Evolutionary conservation across 495 filamentous ascomycete genomes (phyloP).

Genomic region (Penicillium angulare): DNA sequence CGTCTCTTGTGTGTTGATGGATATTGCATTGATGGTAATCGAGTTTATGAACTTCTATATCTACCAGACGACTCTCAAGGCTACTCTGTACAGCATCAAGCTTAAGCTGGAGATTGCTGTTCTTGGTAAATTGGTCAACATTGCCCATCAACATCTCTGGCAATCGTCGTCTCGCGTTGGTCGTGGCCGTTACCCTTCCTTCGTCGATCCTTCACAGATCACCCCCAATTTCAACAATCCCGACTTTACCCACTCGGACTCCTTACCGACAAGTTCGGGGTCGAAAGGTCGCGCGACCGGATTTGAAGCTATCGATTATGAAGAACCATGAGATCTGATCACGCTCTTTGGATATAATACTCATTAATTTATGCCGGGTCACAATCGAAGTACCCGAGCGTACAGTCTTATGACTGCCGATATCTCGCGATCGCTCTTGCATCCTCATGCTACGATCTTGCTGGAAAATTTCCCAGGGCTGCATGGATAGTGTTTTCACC

Average conservation of each 20-base stretch:
- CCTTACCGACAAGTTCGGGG: constrained; percentile 11
- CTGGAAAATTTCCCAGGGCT: no score
- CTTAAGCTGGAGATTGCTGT: constrained; percentile 32
- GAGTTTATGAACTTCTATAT: constrained; percentile 33
- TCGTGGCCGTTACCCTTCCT: constrained; percentile 22
- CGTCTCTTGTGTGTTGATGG: constrained; percentile 30
- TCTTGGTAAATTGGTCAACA: constrained; percentile 28
- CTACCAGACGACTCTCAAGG: constrained; percentile 31
- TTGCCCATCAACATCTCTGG: constrained; percentile 29
- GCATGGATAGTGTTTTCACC: no score
- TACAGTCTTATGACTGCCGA: no score
- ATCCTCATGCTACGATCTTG: no score
- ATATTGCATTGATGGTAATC: constrained; percentile 30
- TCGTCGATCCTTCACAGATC: constrained; percentile 23
- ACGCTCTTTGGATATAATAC: no score
- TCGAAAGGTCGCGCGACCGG: constrained; percentile 17
- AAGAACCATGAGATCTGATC: neutral
- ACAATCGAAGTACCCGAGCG: no score
- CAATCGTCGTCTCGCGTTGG: constrained; percentile 9
- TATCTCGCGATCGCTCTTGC: no score
- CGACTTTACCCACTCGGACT: constrained; percentile 21
- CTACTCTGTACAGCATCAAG: constrained; percentile 29
- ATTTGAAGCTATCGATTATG: constrained; percentile 15
- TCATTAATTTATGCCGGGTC: no score
- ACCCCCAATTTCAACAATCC: constrained; percentile 14